phyloP scores from a whole-genome alignment of 257 asterid species.

The Capsicum chinense region DNA sequence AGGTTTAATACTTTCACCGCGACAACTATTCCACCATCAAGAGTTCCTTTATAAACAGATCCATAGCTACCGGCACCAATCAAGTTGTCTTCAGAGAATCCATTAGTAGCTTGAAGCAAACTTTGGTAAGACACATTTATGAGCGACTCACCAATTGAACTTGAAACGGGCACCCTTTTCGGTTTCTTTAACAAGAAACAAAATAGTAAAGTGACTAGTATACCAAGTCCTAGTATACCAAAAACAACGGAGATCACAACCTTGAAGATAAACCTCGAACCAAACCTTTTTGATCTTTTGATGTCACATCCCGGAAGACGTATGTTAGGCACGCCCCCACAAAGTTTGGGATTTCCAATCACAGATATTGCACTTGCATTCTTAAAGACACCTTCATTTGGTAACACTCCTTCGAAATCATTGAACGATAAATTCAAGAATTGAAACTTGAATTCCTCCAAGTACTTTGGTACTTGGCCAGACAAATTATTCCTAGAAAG shows the following conservation, averaged over 20 bases:
- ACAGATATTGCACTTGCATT: constrained; percentile 28
- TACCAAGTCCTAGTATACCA: constrained; percentile 30
- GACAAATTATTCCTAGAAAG: constrained; percentile 38
- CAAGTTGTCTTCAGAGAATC: constrained; percentile 36
- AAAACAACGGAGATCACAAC: constrained; percentile 17
- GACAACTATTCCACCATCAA: constrained; percentile 25
- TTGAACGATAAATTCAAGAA: constrained; percentile 38
- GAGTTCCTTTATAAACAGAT: constrained; percentile 37
- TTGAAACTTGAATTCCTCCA: constrained; percentile 30
- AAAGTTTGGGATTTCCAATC: constrained; percentile 30
- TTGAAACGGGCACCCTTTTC: background rate
- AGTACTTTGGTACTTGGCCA: constrained; percentile 38
- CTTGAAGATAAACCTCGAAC: constrained; percentile 28
- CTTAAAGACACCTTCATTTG: constrained; percentile 31
- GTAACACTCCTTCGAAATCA: constrained; percentile 34
- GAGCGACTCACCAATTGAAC: background rate
- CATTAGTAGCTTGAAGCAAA: constrained; percentile 38
- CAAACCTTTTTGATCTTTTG: background rate
- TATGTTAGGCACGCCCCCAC: constrained; percentile 18
- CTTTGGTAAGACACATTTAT: constrained; percentile 33
- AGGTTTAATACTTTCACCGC: constrained; percentile 38
- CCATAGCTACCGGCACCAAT: constrained; percentile 40
- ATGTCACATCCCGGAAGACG: background rate
- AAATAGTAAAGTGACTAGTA: constrained; percentile 4
- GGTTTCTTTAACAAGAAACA: background rate